A percentile compares a stretch with the other conserved stretches of the same genome.
Evolutionary conservation across 805 yeast genomes (phyloP).

Genomic region (Barnettozyma siamensis): DNA sequence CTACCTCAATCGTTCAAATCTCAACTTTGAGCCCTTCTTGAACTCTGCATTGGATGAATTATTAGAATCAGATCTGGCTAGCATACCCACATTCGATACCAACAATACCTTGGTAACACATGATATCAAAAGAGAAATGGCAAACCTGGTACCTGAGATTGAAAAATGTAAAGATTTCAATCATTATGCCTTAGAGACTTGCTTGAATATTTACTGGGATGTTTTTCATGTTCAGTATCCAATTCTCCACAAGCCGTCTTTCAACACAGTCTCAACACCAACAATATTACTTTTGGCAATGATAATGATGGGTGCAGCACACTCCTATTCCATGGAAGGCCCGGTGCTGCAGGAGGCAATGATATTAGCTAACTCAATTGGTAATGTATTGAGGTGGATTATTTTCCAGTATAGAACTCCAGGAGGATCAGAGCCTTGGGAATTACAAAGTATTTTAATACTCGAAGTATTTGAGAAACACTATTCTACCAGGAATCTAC

Average conservation of each 20-base stretch:
- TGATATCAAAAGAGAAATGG: slow-evolving; percentile 1
- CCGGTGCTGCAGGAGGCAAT: slow-evolving; percentile 4
- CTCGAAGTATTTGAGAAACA: slow-evolving; percentile 72
- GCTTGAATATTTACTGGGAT: slow-evolving; percentile 41
- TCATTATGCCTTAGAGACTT: slow-evolving; percentile 15
- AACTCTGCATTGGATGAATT: slow-evolving; percentile 13
- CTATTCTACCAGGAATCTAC: slow-evolving; percentile 56
- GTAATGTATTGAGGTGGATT: slow-evolving; percentile 51
- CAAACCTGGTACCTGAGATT: slow-evolving; percentile 16
- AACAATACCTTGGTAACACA: slow-evolving; percentile 2
- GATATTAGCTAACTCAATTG: slow-evolving; percentile 20
- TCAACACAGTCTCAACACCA: slow-evolving; percentile 40
- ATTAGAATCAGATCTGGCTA: slow-evolving; percentile 7
- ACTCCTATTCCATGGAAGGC: slow-evolving; percentile 26
- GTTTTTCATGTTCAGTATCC: slow-evolving; percentile 49
- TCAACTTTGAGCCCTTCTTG: slow-evolving; percentile 18
- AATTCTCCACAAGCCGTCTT: slow-evolving; percentile 40
- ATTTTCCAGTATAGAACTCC: slow-evolving; percentile 47
- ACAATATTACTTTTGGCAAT: slow-evolving; percentile 45
- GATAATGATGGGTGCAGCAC: slow-evolving; percentile 50
- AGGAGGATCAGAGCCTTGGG: slow-evolving; percentile 10
- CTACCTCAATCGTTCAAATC: slow-evolving; percentile 18
- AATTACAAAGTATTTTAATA: slow-evolving; percentile 56
- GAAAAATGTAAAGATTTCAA: slow-evolving; percentile 19
- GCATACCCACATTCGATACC: slow-evolving; percentile 5